Base-by-base conservation (phyloP, 2,329 filamentous ascomycete species). In the Arthrobotrys musiformis region DNA sequence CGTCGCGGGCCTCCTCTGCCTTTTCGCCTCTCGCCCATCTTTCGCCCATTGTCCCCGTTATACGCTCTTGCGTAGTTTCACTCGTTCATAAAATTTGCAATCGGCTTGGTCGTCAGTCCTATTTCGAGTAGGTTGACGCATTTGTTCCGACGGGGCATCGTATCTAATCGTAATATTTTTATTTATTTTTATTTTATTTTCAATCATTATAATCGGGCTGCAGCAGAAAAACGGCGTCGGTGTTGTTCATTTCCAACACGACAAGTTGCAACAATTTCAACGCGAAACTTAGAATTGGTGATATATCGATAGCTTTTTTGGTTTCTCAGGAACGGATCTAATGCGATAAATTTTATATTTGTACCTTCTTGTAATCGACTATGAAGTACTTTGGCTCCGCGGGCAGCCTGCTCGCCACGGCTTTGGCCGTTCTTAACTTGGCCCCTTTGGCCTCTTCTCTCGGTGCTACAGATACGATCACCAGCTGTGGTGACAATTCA, bases 401-500 rank as follows among this genome's bases (percentile, higher is more conserved):
- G 54, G 42, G 72, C 72, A 17, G 24, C 35, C 26, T 76, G 64
- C 72, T 76, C 64, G 73, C 60, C 24, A 42, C 30, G 46, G 66
- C 66, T 42, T 58, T 77, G 24, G 50, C 66, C 24, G 37, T 56
- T 42, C 52, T 77, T 33, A 70, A 56, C 30, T 77, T 58, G 73
- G 33, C 66, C 17, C 66, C 73, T 44, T 30, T 66, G 11, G 60
- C 44, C n/a, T 66, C 60, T 26, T 70, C 73, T 9, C 60, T 70
- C n/a, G 73, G 26, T 2, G 56, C 8, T 28, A 87, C 87, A 0
- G 87, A 88, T 75, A 88, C 87, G 70, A 88, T 89, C 78, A 89
- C 88, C 28, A 89, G 87, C 86, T 87, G 87, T 79, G 88, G 88
- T 75, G 87, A 88, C 79, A 88, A 88, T 80, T 85, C 86, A 5